phyloP scores from a whole-genome alignment of 371 early-diverging fungal species.

The Circinella minor region DNA sequence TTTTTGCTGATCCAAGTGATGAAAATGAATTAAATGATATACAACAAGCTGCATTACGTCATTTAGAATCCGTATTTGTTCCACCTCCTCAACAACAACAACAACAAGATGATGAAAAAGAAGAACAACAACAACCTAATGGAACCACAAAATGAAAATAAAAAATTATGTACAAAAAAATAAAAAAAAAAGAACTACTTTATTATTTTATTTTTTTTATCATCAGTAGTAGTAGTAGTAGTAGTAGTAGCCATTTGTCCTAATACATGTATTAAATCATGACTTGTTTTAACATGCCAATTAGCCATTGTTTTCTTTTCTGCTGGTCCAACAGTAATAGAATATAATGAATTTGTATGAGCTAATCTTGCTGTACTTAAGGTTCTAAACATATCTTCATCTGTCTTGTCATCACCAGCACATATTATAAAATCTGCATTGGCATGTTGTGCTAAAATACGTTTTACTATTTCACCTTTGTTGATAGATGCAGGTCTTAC shows the following conservation, averaged over 20 bases:
- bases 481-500: conserved; percentile 81
- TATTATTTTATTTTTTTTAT: not conserved
- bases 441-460: conserved; percentile 61
- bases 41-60: conserved; percentile 52
- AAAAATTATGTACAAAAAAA: no score
- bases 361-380: conserved; percentile 10
- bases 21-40: conserved; percentile 46
- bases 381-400: conserved; percentile 94
- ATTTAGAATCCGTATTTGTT: conserved; percentile 47
- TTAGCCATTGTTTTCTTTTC: conserved; percentile 83
- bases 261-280: conserved; percentile 46
- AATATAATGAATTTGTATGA: conserved; percentile 39
- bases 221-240: not conserved
- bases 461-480: conserved; percentile 94
- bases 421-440: conserved; percentile 89
- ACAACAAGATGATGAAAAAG: conserved; percentile 3
- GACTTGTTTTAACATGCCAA: conserved; percentile 73
- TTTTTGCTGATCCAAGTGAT: conserved; percentile 50
- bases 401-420: conserved; percentile 97
- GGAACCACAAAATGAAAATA: not conserved
- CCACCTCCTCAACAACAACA: conserved; percentile 22
- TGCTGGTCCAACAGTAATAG: conserved; percentile 77
- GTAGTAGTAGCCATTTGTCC: conserved; percentile 4
- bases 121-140: not conserved
- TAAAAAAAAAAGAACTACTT: no score